These are phyloP conservation scores for Coemansia furcata DNA, from an alignment of 192 early-diverging fungal genomes.

Conservation along the genomic window DNA sequence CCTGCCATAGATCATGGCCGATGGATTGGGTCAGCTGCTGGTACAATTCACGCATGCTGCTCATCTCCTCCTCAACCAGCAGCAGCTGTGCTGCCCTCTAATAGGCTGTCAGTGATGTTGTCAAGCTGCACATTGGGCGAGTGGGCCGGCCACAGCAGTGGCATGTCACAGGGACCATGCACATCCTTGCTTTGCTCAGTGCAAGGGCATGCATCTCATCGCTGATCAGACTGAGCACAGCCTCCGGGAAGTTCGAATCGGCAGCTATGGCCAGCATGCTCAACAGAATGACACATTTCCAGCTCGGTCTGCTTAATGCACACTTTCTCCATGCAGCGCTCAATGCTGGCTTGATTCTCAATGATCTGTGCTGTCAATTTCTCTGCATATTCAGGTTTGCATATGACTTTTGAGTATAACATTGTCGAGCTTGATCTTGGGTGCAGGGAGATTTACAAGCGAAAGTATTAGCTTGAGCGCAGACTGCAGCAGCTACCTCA, in stretches of 20 bases:
- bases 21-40: too few relatives aligned
- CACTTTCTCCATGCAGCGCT: conserved; percentile 55
- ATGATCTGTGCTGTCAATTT: conserved; percentile 7
- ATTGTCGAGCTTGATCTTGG: conserved; percentile 92
- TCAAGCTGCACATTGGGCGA: background rate
- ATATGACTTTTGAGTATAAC: conserved; percentile 64
- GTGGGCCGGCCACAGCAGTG: conserved; percentile 39
- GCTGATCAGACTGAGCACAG: conserved; percentile 61
- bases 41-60: too few relatives aligned
- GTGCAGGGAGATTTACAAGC: conserved; percentile 71
- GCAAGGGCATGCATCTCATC: conserved; percentile 71
- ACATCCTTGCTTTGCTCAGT: conserved; percentile 64
- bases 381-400: conserved; percentile 10
- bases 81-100: too few relatives aligned
- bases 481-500: conserved; percentile 58
- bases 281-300: conserved; percentile 31
- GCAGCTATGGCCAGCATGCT: conserved; percentile 8
- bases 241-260: conserved; percentile 20
- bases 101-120: too few relatives aligned
- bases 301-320: conserved; percentile 54
- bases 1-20: too few relatives aligned
- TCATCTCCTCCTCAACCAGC: too few relatives aligned
- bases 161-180: conserved; percentile 65
- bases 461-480: conserved; percentile 46
- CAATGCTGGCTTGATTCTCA: conserved; percentile 76